Conservation (phyloP, 495 filamentous ascomycete species). For the Baudoinia panamericana region DNA sequence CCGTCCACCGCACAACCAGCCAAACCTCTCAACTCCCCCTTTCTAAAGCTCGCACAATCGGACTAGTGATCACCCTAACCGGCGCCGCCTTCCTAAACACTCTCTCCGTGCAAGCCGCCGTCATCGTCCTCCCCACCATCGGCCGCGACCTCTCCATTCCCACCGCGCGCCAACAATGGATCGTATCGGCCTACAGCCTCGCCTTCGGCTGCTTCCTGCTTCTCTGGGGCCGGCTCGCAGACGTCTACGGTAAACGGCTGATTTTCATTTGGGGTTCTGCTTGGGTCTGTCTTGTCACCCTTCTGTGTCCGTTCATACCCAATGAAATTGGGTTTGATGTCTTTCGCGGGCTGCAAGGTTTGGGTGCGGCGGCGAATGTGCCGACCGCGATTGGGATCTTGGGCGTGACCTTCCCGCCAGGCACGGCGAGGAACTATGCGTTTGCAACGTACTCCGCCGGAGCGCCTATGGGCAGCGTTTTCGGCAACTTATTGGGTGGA, state of each 20-base stretch:
- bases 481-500: slow-evolving; percentile 43
- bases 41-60: slow-evolving; percentile 13
- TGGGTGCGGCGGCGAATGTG: slow-evolving; percentile 29
- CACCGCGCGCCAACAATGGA: slow-evolving; percentile 45
- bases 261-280: slow-evolving; percentile 29
- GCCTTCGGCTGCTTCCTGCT: slow-evolving; percentile 29
- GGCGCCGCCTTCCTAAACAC: slow-evolving; percentile 46
- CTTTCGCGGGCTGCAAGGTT: slow-evolving; percentile 28
- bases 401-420: slow-evolving; percentile 45
- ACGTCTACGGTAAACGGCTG: slow-evolving; percentile 28
- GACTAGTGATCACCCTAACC: slow-evolving; percentile 30
- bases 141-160: slow-evolving; percentile 42
- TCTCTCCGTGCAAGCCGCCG: slow-evolving; percentile 44
- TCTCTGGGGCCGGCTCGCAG: slow-evolving; percentile 27
- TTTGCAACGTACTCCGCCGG: slow-evolving; percentile 32
- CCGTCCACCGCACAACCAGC: slow-evolving; percentile 3
- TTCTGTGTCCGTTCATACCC: slow-evolving; percentile 24
- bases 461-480: slow-evolving; percentile 36
- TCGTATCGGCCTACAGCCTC: slow-evolving; percentile 44
- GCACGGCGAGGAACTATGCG: slow-evolving; percentile 51
- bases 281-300: slow-evolving; percentile 25
- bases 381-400: slow-evolving; percentile 48
- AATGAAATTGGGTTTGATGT: slow-evolving; percentile 32
- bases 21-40: slow-evolving; percentile 5
- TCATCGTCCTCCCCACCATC: slow-evolving; percentile 50